phyloP scores from a whole-genome alignment of 1,139 yeast species.

The Arxiozyma heterogenica region DNA sequence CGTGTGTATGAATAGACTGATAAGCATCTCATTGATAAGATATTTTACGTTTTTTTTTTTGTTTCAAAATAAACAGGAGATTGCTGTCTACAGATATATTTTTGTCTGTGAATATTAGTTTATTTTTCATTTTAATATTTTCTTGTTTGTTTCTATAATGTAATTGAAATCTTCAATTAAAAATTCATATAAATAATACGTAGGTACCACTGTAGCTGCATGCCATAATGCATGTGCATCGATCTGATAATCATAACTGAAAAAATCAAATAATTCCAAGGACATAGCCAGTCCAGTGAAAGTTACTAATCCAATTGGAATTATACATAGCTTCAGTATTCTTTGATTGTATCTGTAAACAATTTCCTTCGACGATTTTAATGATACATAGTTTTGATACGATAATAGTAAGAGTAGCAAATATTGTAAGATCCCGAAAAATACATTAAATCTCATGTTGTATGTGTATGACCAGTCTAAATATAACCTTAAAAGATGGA shows the following conservation, averaged over 20 bases:
- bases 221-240: conserved; percentile 98
- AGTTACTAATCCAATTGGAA: conserved; percentile 43
- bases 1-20: no score
- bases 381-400: conserved; percentile 24
- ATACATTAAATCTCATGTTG: conserved; percentile 85
- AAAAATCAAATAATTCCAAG: conserved; percentile 80
- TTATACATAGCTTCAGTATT: conserved; percentile 37
- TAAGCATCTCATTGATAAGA: no score
- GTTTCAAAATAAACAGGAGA: no score
- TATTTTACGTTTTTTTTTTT: no score
- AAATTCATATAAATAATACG: conserved; percentile 33
- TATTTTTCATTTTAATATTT: neutral
- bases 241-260: conserved; percentile 57
- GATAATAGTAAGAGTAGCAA: conserved; percentile 31
- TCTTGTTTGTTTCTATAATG: conserved; percentile 2
- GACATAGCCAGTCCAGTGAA: conserved; percentile 66
- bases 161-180: conserved; percentile 28
- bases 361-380: neutral
- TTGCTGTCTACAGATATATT: neutral
- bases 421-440: conserved; percentile 70
- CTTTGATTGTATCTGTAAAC: neutral
- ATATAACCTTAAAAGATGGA: conserved; percentile 60
- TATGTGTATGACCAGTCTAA: conserved; percentile 84
- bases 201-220: conserved; percentile 61
- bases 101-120: neutral